Base-by-base conservation (phyloP, 305 asterid species). In the Andrographis paniculata region DNA sequence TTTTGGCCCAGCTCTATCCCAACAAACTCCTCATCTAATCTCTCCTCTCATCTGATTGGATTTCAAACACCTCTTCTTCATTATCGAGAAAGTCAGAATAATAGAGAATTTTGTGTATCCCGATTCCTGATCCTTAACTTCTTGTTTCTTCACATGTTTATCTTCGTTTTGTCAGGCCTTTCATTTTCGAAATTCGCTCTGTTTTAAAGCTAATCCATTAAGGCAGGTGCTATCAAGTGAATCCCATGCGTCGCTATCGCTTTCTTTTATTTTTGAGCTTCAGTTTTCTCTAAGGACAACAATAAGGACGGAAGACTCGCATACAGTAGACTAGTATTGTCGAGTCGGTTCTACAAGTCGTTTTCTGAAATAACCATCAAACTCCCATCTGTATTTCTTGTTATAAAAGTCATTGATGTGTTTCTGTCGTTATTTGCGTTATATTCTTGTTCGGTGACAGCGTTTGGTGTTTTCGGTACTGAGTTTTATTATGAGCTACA, bases 341-440 rank as follows among this genome's bases (percentile, higher is more conserved):
- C 24, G 50, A 55, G 58, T 62, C 62, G 60, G 63, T 58, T 61
- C 59, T 40, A 30, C 48, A 38, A 15, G 50, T 52, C 56, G 28
- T 49, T 55, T 63, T 52, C 33, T 17, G 75, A 57, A 53, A 56
- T 52, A 62, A 50, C 52, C 51, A 60, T 59, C 66, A 36, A 31
- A 47, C 74, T 74, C 40, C 37, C 47, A 16, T 17, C 30, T 24
- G 4, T 3, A 24, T 24, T 58, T 57, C 57, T 24, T 36, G 51
- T 56, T 59, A 28, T 20, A 62, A 39, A 39, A 24, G 30, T 61
- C 67, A 71, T 77, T 63, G 66, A 59, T 63, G 64, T 30, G 58
- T 27, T 40, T 6, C 71, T 77, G 85, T 64, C 79, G 53, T 59
- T 67, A 39, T 69, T 61, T 64, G 56, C 31, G 69, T 40, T 63